These are phyloP conservation scores for Phymatotrichopsis omnivora DNA, from an alignment of 2,329 filamentous ascomycete genomes.

Conservation along the genomic window DNA sequence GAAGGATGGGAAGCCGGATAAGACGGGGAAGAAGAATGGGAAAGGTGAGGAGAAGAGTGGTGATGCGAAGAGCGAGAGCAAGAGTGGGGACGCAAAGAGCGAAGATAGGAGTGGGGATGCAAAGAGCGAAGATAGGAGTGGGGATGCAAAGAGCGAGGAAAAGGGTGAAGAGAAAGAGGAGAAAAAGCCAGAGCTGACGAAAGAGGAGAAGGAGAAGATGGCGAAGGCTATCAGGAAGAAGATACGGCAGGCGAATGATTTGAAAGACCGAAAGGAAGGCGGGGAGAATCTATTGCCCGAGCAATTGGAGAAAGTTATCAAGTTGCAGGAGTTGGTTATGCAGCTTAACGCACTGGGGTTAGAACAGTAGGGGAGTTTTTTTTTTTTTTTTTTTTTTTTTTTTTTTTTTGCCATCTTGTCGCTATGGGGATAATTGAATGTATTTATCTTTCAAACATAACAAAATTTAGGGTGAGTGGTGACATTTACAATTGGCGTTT, in stretches of 20 bases:
- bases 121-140: conserved; percentile 39
- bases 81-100: conserved; percentile 31
- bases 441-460: no score
- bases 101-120: conserved; percentile 41
- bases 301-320: conserved; percentile 95
- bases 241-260: conserved; percentile 79
- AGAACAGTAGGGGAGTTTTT: conserved; percentile 42
- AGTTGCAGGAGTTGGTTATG: conserved; percentile 84
- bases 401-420: not conserved
- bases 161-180: not conserved
- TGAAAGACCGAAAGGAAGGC: conserved; percentile 82
- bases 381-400: not conserved
- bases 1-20: no score
- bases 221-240: conserved; percentile 89
- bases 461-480: no score
- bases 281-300: conserved; percentile 78
- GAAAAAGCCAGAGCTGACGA: conserved; percentile 29
- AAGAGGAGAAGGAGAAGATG: conserved; percentile 77
- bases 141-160: not conserved
- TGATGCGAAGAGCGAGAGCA: conserved; percentile 42
- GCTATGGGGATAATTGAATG: not conserved
- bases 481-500: no score
- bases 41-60: conserved; percentile 61
- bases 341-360: conserved; percentile 81
- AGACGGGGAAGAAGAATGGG: conserved; percentile 75